Evolutionary conservation across 78 protist species (phyloP), one percentile per base, ranked within the genome.

Genomic region (Guillardia theta): DNA sequence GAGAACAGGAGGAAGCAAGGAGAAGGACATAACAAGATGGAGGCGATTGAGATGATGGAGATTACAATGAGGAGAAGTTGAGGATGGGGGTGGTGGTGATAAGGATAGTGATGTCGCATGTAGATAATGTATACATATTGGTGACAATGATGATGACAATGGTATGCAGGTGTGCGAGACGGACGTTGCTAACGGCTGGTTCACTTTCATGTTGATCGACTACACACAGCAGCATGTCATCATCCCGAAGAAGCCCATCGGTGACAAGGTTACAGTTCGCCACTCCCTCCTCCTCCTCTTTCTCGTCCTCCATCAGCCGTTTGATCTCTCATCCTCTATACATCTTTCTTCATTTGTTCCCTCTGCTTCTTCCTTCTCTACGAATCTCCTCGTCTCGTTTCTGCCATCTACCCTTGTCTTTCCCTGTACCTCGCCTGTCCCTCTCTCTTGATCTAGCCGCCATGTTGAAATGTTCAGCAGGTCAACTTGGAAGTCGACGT

Each of bases 401-500:
- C n/a, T n/a, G n/a, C n/a, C n/a, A n/a, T n/a, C n/a, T n/a, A n/a
- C n/a, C n/a, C n/a, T n/a, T n/a, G n/a, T n/a, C n/a, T n/a, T n/a
- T n/a, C n/a, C n/a, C n/a, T n/a, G n/a, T n/a, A n/a, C n/a, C n/a
- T n/a, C n/a, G n/a, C n/a, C n/a, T n/a, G n/a, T n/a, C n/a, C n/a
- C n/a, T n/a, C n/a, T n/a, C n/a, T n/a, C n/a, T n/a, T n/a, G n/a
- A n/a, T n/a, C n/a, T n/a, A n/a, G n/a, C n/a, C n/a, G n/a, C n/a
- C n/a, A n/a, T n/a, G n/a, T n/a, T n/a, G n/a, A n/a, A n/a, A n/a
- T n/a, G n/a, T n/a, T n/a, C n/a, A n/a, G n/a, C n/a, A n/a, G n/a
- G 94, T 93, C 94, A 93, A 93, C 92, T 48, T 92, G 15, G 92
- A 93, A 47, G 88, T 48, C 39, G 94, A 93, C 27, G 94, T 93